Evolutionary conservation across 805 yeast species (phyloP).

Genomic region (Barnettozyma wickerhamii): DNA sequence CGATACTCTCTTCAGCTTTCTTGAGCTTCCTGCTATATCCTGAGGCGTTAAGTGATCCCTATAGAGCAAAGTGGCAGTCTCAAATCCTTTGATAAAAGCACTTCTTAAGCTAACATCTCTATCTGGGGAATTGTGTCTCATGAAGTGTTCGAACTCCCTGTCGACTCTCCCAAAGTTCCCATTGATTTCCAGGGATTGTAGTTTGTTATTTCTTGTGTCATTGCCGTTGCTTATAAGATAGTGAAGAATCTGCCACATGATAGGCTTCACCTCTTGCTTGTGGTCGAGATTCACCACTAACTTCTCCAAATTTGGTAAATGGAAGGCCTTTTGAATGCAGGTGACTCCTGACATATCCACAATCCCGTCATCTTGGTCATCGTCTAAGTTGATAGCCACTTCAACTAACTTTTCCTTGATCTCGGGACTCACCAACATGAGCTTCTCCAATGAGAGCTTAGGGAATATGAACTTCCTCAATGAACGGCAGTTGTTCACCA

Average conservation of each 20-base stretch:
- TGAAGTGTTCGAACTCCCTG: constrained; percentile 15
- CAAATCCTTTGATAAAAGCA: constrained; percentile 12
- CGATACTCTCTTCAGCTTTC: background rate
- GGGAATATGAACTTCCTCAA: constrained; percentile 16
- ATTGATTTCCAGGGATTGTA: constrained; percentile 17
- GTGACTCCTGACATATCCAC: background rate
- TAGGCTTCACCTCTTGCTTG: background rate
- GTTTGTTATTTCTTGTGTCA: background rate
- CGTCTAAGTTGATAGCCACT: constrained; percentile 13
- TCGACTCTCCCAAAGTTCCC: constrained; percentile 21
- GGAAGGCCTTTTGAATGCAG: background rate
- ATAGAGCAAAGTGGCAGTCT: constrained; percentile 1
- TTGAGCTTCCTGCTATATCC: background rate
- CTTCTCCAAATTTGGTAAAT: constrained; percentile 11
- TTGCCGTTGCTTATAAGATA: background rate
- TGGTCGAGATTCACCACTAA: constrained; percentile 14
- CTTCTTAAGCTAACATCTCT: constrained; percentile 11
- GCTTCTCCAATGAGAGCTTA: constrained; percentile 16
- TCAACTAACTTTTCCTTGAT: constrained; percentile 6
- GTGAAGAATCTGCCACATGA: constrained; percentile 1
- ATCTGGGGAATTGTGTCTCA: constrained; percentile 15
- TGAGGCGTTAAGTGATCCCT: background rate
- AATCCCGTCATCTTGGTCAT: constrained; percentile 5
- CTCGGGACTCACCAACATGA: constrained; percentile 4
- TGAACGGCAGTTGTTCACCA: constrained; percentile 11